Evolutionary conservation across 2,329 filamentous ascomycete genomes (phyloP).

Genomic region (Apiospora aurea): DNA sequence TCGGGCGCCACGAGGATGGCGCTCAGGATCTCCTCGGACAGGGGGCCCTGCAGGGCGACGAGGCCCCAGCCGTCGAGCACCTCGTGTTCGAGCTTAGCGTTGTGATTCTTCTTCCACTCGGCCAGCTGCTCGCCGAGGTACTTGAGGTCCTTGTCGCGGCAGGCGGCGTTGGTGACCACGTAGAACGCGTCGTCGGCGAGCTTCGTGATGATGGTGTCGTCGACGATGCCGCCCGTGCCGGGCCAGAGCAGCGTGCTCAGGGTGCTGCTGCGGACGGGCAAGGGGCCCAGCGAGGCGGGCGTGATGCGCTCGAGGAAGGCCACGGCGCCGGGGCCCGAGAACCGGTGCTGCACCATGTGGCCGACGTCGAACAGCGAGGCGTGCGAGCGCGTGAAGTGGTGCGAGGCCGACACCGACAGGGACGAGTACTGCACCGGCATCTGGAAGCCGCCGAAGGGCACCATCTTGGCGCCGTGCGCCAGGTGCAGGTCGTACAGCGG

Average conservation of each 20-base stretch:
- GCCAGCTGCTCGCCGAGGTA: slow-evolving; percentile 77
- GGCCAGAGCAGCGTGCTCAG: slow-evolving; percentile 85
- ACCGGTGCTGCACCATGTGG: slow-evolving; percentile 93
- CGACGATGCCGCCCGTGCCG: slow-evolving; percentile 86
- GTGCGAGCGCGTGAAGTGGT: slow-evolving; percentile 87
- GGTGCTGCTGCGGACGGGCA: slow-evolving; percentile 74
- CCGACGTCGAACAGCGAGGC: slow-evolving; percentile 94
- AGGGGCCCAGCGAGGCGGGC: slow-evolving; percentile 72
- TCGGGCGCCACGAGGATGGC: slow-evolving; percentile 63
- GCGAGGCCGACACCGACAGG: slow-evolving; percentile 81
- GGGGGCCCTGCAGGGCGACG: slow-evolving; percentile 88
- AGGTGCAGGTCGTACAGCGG: slow-evolving; percentile 82
- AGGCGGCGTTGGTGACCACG: slow-evolving; percentile 94
- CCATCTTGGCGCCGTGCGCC: slow-evolving; percentile 86
- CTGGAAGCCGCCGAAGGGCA: slow-evolving; percentile 90
- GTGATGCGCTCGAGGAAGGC: slow-evolving; percentile 86
- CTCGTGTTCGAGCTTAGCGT: slow-evolving; percentile 68
- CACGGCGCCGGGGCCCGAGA: slow-evolving; percentile 81
- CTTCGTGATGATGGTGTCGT: slow-evolving; percentile 90
- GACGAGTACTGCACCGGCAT: slow-evolving; percentile 92
- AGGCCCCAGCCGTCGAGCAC: slow-evolving; percentile 78
- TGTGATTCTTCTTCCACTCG: slow-evolving; percentile 59
- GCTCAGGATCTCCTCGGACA: slow-evolving; percentile 73
- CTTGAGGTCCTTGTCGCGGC: slow-evolving; percentile 83
- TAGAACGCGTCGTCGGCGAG: slow-evolving; percentile 81